phyloP scores from a whole-genome alignment of 164 flowering plant species.

The Vitis amurensis region DNA sequence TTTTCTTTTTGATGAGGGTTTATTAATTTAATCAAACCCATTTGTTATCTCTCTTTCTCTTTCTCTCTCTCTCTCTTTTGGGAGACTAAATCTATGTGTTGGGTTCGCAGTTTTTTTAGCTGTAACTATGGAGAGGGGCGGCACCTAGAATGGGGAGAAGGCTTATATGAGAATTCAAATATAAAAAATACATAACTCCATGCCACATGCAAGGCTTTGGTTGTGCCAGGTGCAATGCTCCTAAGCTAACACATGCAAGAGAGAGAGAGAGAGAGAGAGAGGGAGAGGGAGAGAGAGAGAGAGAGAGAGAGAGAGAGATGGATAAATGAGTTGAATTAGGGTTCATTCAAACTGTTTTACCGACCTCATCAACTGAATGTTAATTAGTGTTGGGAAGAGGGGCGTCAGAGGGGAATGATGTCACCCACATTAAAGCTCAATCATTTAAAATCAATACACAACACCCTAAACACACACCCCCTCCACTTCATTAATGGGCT shows the following conservation, averaged over 20 bases:
- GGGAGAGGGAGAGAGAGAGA: not conserved
- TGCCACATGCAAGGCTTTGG: slow-evolving; percentile 50
- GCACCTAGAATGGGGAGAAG: slow-evolving; percentile 37
- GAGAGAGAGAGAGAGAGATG: not conserved
- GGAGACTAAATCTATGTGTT: slow-evolving; percentile 16
- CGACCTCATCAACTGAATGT: slow-evolving; percentile 47
- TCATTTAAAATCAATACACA: not conserved
- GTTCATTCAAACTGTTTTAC: slow-evolving; percentile 42
- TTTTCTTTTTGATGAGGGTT: too few relatives aligned
- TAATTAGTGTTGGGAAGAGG: slow-evolving; percentile 33
- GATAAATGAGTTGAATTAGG: slow-evolving; percentile 10
- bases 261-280: not conserved
- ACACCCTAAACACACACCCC: too few relatives aligned
- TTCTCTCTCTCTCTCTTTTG: slow-evolving; percentile 14
- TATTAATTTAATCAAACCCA: not conserved
- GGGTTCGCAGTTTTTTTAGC: not conserved
- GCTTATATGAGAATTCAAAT: not conserved
- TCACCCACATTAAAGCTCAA: slow-evolving; percentile 17
- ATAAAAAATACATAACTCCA: not conserved
- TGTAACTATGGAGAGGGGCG: slow-evolving; percentile 25
- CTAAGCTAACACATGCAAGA: slow-evolving; percentile 31
- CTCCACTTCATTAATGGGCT: not conserved
- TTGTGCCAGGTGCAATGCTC: slow-evolving; percentile 58
- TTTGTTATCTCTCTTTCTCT: slow-evolving; percentile 2
- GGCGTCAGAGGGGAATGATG: slow-evolving; percentile 8